Conservation (phyloP, 2,329 filamentous ascomycete genomes). For the Exophiala sp. region DNA sequence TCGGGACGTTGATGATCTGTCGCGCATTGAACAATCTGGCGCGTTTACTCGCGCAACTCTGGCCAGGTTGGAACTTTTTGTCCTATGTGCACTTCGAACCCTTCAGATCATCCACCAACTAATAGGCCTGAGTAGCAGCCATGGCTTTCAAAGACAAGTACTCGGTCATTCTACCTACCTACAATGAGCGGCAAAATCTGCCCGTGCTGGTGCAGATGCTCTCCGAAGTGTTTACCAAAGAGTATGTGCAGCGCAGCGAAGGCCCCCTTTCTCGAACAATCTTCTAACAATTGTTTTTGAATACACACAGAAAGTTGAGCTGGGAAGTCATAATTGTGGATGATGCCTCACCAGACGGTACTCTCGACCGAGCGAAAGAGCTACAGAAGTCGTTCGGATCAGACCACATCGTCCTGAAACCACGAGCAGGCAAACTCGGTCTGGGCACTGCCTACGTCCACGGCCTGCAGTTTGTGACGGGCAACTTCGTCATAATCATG, state of each 20-base stretch:
- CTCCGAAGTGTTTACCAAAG: constrained; percentile 83
- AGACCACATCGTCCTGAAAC: constrained; percentile 75
- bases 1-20: neutral
- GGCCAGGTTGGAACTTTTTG: neutral
- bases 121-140: constrained; percentile 13
- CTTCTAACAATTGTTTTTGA: neutral
- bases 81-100: neutral
- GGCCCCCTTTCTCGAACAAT: neutral
- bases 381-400: constrained; percentile 78
- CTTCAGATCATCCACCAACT: neutral
- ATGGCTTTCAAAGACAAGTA: constrained; percentile 66
- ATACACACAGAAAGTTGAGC: constrained; percentile 68
- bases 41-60: neutral
- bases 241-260: constrained; percentile 54
- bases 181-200: constrained; percentile 96
- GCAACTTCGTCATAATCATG: constrained; percentile 99
- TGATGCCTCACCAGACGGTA: constrained; percentile 95
- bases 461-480: constrained; percentile 81
- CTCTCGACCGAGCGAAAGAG: constrained; percentile 83
- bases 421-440: constrained; percentile 92
- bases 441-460: constrained; percentile 95
- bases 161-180: constrained; percentile 95
- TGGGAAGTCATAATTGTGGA: constrained; percentile 98
- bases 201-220: constrained; percentile 94
- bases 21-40: neutral